Conservation (phyloP, 495 filamentous ascomycete genomes). For the Cercophora sp. region DNA sequence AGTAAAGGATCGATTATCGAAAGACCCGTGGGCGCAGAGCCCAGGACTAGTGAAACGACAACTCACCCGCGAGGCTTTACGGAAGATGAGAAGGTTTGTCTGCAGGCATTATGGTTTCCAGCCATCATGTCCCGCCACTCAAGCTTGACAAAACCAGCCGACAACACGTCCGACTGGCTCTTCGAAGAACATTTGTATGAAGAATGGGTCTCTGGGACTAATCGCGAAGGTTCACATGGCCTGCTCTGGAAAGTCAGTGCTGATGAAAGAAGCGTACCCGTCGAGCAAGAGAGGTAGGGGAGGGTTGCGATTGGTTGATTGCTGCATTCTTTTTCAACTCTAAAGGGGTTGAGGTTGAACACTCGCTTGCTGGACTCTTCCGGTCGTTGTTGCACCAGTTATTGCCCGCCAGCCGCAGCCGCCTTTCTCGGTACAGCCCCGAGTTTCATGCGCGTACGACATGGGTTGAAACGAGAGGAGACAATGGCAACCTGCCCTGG, state of each 20-base stretch:
- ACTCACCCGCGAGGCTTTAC: too few species aligned
- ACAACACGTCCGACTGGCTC: conserved; percentile 4
- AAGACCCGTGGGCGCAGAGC: too few species aligned
- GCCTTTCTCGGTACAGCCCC: not conserved
- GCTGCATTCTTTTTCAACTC: conserved; percentile 41
- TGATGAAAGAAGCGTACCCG: conserved; percentile 17
- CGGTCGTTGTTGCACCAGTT: conserved; percentile 35
- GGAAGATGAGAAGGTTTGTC: too few species aligned
- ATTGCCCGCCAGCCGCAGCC: conserved; percentile 10
- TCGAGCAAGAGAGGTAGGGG: not conserved
- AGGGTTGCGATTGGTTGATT: conserved; percentile 6
- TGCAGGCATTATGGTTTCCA: not conserved
- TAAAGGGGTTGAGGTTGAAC: conserved; percentile 30
- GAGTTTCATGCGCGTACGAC: not conserved
- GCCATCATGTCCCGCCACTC: not conserved
- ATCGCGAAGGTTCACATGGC: not conserved
- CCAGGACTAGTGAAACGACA: too few species aligned
- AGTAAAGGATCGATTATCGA: too few species aligned
- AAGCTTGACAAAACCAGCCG: not conserved
- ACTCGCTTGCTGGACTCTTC: conserved; percentile 28
- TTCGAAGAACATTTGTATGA: not conserved
- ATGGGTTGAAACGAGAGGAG: not conserved
- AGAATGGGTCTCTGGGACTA: conserved; percentile 6
- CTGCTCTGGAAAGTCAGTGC: conserved; percentile 24
- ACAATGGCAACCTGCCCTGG: not conserved